Evolutionary conservation across 148 eudicot species (phyloP).

Genomic region (Rhododendron ovatum): DNA sequence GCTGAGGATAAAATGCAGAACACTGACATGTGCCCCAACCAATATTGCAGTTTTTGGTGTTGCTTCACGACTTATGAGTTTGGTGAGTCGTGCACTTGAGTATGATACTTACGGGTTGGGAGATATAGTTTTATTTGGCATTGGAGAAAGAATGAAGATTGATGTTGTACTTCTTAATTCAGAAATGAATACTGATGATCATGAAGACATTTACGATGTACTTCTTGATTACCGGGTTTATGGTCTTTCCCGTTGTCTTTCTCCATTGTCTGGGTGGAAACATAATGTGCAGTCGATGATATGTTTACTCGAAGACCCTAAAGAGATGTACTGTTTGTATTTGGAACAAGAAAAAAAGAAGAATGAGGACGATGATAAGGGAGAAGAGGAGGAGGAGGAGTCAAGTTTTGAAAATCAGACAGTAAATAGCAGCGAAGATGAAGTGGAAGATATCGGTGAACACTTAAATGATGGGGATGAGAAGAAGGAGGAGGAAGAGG

Average conservation of each 20-base stretch:
- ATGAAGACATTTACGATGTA: slow-evolving; percentile 45
- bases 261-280: too few species aligned
- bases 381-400: background rate
- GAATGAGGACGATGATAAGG: background rate
- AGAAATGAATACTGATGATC: slow-evolving; percentile 12
- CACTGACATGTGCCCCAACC: too few species aligned
- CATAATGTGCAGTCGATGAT: too few species aligned
- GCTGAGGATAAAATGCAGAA: too few species aligned
- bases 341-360: background rate
- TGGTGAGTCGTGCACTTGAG: too few species aligned
- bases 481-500: slow-evolving; percentile 10
- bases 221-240: slow-evolving; percentile 44
- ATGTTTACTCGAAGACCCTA: too few species aligned
- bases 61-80: too few species aligned
- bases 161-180: slow-evolving; percentile 39
- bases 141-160: too few species aligned
- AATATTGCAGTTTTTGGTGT: too few species aligned
- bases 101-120: too few species aligned
- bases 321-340: too few species aligned
- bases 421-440: background rate
- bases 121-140: too few species aligned
- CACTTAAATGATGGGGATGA: background rate
- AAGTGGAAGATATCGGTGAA: background rate
- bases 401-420: background rate
- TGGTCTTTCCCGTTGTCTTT: slow-evolving; percentile 24